Evolutionary conservation across 768 basidiomycete species (phyloP).

Genomic region (Hypholoma sublateritium): DNA sequence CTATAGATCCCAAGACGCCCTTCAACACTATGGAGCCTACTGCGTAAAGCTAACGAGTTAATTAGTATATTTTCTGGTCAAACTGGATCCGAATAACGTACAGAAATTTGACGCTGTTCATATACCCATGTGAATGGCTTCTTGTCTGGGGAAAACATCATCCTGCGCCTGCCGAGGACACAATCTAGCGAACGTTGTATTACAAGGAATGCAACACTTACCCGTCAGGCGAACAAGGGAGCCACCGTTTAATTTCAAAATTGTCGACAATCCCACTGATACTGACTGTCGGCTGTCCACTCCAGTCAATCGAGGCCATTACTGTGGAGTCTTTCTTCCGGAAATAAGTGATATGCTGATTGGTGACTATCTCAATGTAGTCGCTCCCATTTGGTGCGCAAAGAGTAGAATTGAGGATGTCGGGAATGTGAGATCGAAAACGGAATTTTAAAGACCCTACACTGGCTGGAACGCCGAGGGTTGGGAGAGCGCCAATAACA

Average conservation of each 20-base stretch:
- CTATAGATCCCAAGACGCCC: not conserved
- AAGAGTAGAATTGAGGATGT: constrained; percentile 8
- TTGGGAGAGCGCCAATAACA: constrained; percentile 9
- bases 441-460: constrained; percentile 4
- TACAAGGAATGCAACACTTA: not conserved
- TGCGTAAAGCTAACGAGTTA: not conserved
- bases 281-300: not conserved
- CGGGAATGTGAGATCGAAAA: constrained; percentile 1
- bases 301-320: constrained; percentile 10
- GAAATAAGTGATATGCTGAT: constrained; percentile 6
- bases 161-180: not conserved
- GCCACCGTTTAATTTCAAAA: constrained; percentile 1
- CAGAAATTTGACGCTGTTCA: not conserved
- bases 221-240: constrained; percentile 5
- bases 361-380: constrained; percentile 9
- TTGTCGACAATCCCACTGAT: not conserved
- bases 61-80: not conserved
- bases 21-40: not conserved
- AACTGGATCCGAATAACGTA: not conserved
- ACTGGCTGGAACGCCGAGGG: not conserved
- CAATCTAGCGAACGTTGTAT: not conserved
- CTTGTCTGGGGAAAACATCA: not conserved
- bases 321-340: constrained; percentile 5
- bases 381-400: not conserved
- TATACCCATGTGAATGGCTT: constrained; percentile 1